Percentiles rank a stretch among this genome's conserved stretches.
These are phyloP conservation scores for Talaromyces sp. DNA, from an alignment of 2,329 filamentous ascomycete species.

Conservation along the genomic window DNA sequence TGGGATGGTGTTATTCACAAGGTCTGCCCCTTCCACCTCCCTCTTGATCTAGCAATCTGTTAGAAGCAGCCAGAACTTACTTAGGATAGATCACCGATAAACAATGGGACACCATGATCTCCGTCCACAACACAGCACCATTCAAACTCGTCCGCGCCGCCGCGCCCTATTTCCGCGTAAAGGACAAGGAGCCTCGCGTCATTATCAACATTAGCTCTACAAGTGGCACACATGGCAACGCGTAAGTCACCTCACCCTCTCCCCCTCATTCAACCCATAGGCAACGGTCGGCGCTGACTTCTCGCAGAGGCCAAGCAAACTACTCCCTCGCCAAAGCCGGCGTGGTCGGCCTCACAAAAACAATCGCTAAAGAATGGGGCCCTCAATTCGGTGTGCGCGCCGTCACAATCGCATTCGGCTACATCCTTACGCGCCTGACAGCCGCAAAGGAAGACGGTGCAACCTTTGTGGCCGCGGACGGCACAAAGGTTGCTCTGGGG, in stretches of 20 bases:
- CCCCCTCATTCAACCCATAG: neutral
- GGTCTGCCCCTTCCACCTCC: slow-evolving; percentile 32
- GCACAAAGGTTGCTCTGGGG: slow-evolving; percentile 70
- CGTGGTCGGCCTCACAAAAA: slow-evolving; percentile 78
- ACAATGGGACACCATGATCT: slow-evolving; percentile 86
- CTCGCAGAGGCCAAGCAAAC: slow-evolving; percentile 70
- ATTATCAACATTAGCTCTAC: slow-evolving; percentile 84
- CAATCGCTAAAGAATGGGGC: slow-evolving; percentile 90
- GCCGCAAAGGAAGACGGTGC: slow-evolving; percentile 80
- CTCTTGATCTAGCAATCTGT: no score
- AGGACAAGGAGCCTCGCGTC: slow-evolving; percentile 72
- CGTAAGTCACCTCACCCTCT: slow-evolving; percentile 43
- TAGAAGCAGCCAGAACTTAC: no score
- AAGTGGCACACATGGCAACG: slow-evolving; percentile 78
- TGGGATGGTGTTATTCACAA: slow-evolving; percentile 94
- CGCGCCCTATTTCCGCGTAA: slow-evolving; percentile 82
- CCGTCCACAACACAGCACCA: slow-evolving; percentile 78
- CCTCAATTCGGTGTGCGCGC: slow-evolving; percentile 75
- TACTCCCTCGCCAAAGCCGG: slow-evolving; percentile 84
- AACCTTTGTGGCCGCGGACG: slow-evolving; percentile 72
- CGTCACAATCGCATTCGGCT: slow-evolving; percentile 81
- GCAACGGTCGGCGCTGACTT: neutral
- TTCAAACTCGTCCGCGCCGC: slow-evolving; percentile 79
- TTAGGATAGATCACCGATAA: slow-evolving; percentile 68
- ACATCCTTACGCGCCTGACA: slow-evolving; percentile 76